Base-by-base conservation (phyloP, 2,329 filamentous ascomycete species). In the Cytospora mali region DNA sequence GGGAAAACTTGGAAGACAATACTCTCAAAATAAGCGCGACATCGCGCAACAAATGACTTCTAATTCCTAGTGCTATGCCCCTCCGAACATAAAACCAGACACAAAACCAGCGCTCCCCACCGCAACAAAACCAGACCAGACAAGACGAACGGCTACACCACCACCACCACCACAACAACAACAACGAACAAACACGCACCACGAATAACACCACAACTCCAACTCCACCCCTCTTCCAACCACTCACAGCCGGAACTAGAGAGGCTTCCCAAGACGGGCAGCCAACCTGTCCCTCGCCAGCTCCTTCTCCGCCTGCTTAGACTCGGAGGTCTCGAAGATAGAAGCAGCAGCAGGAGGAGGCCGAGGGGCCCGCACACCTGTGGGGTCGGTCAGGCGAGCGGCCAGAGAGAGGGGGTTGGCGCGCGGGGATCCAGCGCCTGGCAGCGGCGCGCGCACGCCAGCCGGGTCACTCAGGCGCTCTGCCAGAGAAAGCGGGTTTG, bases 381-480 rank as follows among this genome's bases (percentile, higher is more conserved):
- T 5, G 16, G 23, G 33, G 25, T 59, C 49, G 42, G 16, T 7
- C 29, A 11, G 23, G 21, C n/a, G n/a, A 7, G 14, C 33, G 28
- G 28, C 23, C 11, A 31, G 49, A 23, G 57, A 4, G 25, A 27
- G 33, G n/a, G 42, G 48, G 14, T 39, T 39, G 35, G 35, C 42
- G 25, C 46, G 23, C 10, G 48, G 31, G 14, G 48, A 31, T 13
- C 29, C 18, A 3, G 48, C 23, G 11, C 16, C 18, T 29, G 50
- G 50, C 39, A 39, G 7, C n/a, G 27, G 25, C 2, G 57, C 57
- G 13, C 50, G 49, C 28, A 48, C 13, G 5, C 57, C 50, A 3
- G 49, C 10, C 9, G 57, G 35, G 35, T 59, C 57, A 5, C 49
- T 50, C n/a, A 59, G 49, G n/a, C 50, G 33, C 2, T 53, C 49